These are phyloP conservation scores for Trichoderma sp. DNA, from an alignment of 2,329 filamentous ascomycete species.

Conservation along the genomic window DNA sequence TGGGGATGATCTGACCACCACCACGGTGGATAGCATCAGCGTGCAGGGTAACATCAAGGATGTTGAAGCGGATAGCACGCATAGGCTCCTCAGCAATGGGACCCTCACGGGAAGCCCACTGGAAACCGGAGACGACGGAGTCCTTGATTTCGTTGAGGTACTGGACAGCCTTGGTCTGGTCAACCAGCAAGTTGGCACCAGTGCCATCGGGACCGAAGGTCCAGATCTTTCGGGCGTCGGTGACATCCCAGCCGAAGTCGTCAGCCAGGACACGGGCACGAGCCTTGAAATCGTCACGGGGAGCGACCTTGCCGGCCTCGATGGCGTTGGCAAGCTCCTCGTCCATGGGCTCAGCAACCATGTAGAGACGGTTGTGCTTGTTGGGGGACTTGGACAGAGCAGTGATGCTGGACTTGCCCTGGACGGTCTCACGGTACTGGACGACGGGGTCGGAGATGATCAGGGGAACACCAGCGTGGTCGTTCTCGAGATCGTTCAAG, in stretches of 20 bases:
- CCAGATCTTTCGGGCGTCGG: constrained; percentile 99
- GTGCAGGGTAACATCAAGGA: constrained; percentile 99
- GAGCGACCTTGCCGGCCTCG: constrained; percentile 84
- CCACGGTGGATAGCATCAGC: constrained; percentile 99
- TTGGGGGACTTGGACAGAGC: constrained; percentile 99
- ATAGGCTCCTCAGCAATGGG: constrained; percentile 97
- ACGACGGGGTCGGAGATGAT: constrained; percentile 98
- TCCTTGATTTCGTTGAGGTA: constrained; percentile 99
- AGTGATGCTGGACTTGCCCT: constrained; percentile 81
- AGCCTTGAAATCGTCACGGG: constrained; percentile 98
- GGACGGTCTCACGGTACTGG: constrained; percentile 96
- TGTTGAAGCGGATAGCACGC: constrained; percentile 96
- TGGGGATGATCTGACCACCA: constrained; percentile 98
- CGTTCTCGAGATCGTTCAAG: constrained; percentile 99
- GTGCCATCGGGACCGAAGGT: constrained; percentile 98
- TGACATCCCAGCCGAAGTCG: constrained; percentile 98
- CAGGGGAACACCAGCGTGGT: constrained; percentile 98
- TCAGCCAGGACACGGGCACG: constrained; percentile 95
- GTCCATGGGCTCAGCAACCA: constrained; percentile 82
- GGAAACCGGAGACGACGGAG: constrained; percentile 98
- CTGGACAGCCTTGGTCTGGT: constrained; percentile 99
- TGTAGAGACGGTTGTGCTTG: constrained; percentile 99
- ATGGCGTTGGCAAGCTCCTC: constrained; percentile 92
- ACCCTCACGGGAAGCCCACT: constrained; percentile 98
- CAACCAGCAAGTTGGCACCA: constrained; percentile 96